Conservation (phyloP, 768 basidiomycete species). For the Leccinellum rugosiceps region DNA sequence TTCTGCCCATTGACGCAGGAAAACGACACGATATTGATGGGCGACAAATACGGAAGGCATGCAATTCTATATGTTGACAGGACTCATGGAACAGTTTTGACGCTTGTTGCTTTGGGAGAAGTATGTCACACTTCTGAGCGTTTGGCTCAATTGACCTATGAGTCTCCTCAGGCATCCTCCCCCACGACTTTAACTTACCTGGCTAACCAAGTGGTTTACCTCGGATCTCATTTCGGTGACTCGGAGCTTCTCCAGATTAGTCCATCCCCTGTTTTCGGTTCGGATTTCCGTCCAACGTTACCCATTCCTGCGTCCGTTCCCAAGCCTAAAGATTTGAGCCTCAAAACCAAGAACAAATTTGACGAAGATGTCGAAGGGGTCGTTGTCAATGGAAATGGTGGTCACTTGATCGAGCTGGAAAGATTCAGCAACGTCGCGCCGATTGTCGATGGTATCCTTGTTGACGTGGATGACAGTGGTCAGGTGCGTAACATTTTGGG, state of each 20-base stretch:
- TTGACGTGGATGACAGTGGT: constrained; percentile 67
- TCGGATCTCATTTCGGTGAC: constrained; percentile 81
- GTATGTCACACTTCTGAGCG: constrained; percentile 35
- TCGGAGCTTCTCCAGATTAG: constrained; percentile 71
- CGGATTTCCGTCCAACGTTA: constrained; percentile 41
- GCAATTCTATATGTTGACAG: constrained; percentile 57
- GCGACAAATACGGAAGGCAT: constrained; percentile 71
- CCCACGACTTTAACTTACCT: constrained; percentile 72
- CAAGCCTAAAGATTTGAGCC: constrained; percentile 33
- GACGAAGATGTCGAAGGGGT: constrained; percentile 36
- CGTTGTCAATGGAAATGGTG: constrained; percentile 52
- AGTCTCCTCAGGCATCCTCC: constrained; percentile 55
- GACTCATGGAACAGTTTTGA: constrained; percentile 36
- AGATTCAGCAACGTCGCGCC: constrained; percentile 78
- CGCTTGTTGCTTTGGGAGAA: constrained; percentile 68
- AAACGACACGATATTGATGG: constrained; percentile 52
- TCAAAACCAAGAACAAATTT: constrained; percentile 38
- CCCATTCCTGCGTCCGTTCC: constrained; percentile 49
- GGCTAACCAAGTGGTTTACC: constrained; percentile 62
- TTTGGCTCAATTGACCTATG: constrained; percentile 7
- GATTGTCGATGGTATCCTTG: constrained; percentile 74
- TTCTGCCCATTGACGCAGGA: constrained; percentile 50
- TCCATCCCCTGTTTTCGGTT: constrained; percentile 38
- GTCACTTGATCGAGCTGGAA: constrained; percentile 59
- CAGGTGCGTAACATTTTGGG: constrained; percentile 44